Evolutionary conservation across 345 rosid genomes (phyloP).

Genomic region (Corchorus capsularis): DNA sequence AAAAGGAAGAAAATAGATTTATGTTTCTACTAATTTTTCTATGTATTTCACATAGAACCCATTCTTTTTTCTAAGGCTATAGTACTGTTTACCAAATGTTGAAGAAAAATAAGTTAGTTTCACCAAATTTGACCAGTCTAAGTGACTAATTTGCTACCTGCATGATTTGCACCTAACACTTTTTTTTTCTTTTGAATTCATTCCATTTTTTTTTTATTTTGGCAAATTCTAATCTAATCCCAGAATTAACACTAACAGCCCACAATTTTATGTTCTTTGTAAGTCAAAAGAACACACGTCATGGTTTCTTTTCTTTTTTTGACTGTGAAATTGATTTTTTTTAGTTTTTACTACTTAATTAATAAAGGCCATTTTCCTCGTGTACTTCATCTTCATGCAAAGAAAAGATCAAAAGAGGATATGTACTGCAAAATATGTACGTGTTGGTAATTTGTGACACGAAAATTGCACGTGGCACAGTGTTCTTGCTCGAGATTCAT

Average conservation of each 20-base stretch:
- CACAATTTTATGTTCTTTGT: no score
- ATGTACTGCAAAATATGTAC: background rate
- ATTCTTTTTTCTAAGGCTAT: background rate
- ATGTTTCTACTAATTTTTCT: no score
- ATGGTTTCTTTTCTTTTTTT: background rate
- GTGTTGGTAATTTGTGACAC: background rate
- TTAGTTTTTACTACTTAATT: no score
- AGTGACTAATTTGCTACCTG: background rate
- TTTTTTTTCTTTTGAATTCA: background rate
- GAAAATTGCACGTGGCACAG: background rate
- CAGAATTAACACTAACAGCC: no score
- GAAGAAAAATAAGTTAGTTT: background rate
- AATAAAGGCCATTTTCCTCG: no score
- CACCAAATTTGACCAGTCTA: background rate
- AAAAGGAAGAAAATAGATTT: background rate
- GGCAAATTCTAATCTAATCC: no score
- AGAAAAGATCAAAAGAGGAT: no score
- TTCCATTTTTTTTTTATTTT: no score
- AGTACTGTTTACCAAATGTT: background rate
- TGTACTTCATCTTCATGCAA: background rate
- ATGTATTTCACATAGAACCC: background rate
- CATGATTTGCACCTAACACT: background rate
- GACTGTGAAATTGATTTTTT: background rate
- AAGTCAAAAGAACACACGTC: no score
- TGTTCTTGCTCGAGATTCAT: background rate